Percentiles rank a stretch among this genome's conserved stretches.
Evolutionary conservation across 2,329 filamentous ascomycete genomes (phyloP).

Genomic region (Lojkania enalia): DNA sequence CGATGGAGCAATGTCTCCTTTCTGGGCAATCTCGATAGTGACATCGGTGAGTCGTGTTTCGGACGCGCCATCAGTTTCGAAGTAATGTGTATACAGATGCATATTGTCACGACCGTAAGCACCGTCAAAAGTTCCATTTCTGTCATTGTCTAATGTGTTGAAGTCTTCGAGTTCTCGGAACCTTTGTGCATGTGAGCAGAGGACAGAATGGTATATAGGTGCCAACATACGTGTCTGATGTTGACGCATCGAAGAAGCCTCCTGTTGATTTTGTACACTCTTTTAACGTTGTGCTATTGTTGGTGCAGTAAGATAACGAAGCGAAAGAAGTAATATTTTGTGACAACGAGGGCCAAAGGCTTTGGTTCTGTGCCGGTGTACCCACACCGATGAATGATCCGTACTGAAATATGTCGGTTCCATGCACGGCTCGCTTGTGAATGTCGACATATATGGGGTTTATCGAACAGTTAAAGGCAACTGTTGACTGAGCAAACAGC

Average conservation of each 20-base stretch:
- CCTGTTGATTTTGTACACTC: conserved; percentile 39
- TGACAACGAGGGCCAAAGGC: conserved; percentile 48
- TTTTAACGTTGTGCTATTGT: conserved; percentile 37
- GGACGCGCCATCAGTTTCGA: conserved; percentile 44
- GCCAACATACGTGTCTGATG: conserved; percentile 37
- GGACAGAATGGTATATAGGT: background rate
- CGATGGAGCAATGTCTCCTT: conserved; percentile 36
- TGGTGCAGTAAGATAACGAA: conserved; percentile 40
- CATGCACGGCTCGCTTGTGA: conserved; percentile 48
- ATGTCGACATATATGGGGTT: conserved; percentile 51
- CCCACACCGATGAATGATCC: conserved; percentile 51
- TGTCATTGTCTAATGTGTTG: conserved; percentile 30
- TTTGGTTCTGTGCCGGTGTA: conserved; percentile 49
- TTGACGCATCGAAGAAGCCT: conserved; percentile 38
- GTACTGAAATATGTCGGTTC: conserved; percentile 46
- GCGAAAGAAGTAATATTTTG: conserved; percentile 50
- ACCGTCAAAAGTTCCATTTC: conserved; percentile 26
- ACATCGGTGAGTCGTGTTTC: conserved; percentile 41
- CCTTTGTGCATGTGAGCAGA: conserved; percentile 15
- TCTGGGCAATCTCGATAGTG: conserved; percentile 40
- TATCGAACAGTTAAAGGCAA: conserved; percentile 45
- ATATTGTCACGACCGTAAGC: conserved; percentile 41
- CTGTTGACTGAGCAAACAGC: conserved; percentile 41
- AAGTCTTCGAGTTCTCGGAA: conserved; percentile 22
- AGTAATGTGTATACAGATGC: conserved; percentile 47